phyloP scores from a whole-genome alignment of 768 basidiomycete genomes.

The Sporobolomyces roseus region DNA sequence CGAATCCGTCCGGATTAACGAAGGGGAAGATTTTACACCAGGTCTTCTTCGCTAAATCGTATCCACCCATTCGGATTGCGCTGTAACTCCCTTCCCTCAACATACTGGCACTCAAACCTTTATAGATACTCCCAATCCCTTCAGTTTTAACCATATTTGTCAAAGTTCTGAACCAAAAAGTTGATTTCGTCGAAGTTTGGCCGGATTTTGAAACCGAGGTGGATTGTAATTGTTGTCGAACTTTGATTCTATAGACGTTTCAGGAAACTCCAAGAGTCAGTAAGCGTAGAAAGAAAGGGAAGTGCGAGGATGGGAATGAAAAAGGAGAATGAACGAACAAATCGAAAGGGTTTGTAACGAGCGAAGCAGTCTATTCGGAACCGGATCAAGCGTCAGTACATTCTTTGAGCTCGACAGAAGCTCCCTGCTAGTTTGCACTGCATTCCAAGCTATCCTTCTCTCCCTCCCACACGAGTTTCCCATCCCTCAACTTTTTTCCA shows the following conservation, averaged over 20 bases:
- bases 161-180: conserved; percentile 33
- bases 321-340: conserved; percentile 12
- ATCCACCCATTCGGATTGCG: conserved; percentile 43
- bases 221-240: conserved; percentile 43
- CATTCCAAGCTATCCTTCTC: no score
- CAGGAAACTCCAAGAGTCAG: neutral
- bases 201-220: conserved; percentile 9
- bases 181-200: conserved; percentile 14
- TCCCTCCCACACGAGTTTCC: no score
- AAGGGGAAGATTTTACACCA: conserved; percentile 18
- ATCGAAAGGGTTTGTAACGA: conserved; percentile 37
- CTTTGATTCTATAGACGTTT: conserved; percentile 36
- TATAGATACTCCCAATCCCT: conserved; percentile 32
- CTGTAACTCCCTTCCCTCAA: conserved; percentile 32
- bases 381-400: no score
- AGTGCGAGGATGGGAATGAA: no score
- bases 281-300: no score
- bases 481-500: neutral
- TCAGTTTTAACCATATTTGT: conserved; percentile 41
- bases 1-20: conserved; percentile 34
- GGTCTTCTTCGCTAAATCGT: conserved; percentile 41
- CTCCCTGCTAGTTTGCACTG: no score
- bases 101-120: conserved; percentile 35
- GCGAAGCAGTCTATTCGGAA: conserved; percentile 12
- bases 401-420: no score